phyloP scores from a whole-genome alignment of 208 protist genomes.

The Leishmania amazonensis region DNA sequence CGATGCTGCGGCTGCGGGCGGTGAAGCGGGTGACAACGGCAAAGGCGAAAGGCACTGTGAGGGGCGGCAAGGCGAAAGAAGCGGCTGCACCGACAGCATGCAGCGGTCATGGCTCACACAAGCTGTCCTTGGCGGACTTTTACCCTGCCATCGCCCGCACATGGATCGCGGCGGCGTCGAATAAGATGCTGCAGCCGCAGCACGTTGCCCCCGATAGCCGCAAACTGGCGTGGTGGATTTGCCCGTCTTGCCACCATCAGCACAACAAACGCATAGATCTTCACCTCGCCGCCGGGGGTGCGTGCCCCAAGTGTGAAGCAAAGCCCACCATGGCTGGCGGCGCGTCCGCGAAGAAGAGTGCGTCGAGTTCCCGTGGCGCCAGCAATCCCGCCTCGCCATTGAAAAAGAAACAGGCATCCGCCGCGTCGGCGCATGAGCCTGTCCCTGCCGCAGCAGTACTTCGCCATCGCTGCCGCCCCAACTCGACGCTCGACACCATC shows the following conservation, averaged over 20 bases:
- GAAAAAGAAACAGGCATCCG: background rate
- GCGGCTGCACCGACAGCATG: background rate
- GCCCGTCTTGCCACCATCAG: slow-evolving; percentile 58
- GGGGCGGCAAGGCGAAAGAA: background rate
- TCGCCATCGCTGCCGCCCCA: slow-evolving; percentile 60
- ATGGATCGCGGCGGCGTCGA: slow-evolving; percentile 78
- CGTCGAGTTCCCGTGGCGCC: background rate
- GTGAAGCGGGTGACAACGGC: background rate
- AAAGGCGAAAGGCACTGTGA: background rate
- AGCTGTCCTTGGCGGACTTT: slow-evolving; percentile 49
- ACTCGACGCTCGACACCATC: slow-evolving; percentile 42
- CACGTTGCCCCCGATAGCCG: slow-evolving; percentile 66
- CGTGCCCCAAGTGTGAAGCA: slow-evolving; percentile 65
- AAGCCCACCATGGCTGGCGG: slow-evolving; percentile 29
- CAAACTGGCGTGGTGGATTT: slow-evolving; percentile 85
- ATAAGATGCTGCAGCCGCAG: slow-evolving; percentile 82
- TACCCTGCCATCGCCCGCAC: slow-evolving; percentile 64
- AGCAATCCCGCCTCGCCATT: background rate
- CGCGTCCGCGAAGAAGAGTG: background rate
- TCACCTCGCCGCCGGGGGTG: slow-evolving; percentile 68
- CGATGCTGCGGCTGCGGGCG: background rate
- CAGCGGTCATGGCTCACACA: background rate
- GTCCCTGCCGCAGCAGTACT: slow-evolving; percentile 11
- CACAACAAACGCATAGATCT: slow-evolving; percentile 77
- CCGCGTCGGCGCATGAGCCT: background rate